phyloP scores from a whole-genome alignment of 768 basidiomycete species.

The Mycena venus region DNA sequence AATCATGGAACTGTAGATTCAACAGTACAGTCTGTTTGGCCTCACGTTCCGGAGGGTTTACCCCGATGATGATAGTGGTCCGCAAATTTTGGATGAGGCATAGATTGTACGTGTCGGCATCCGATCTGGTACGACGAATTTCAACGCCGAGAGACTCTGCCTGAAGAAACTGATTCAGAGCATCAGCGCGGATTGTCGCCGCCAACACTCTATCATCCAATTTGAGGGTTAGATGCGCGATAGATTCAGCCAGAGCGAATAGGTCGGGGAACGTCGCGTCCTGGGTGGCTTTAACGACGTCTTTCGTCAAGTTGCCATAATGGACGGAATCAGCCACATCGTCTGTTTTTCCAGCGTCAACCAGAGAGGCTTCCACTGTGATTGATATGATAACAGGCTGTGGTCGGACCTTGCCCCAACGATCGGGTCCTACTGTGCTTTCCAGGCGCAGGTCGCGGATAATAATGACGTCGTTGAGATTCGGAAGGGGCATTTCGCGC shows the following conservation, averaged over 20 bases:
- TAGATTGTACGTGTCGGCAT: background rate
- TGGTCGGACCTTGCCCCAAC: conserved; percentile 60
- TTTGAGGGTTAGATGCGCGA: conserved; percentile 40
- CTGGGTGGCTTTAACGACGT: conserved; percentile 49
- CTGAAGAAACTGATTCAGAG: conserved; percentile 23
- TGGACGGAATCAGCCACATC: conserved; percentile 70
- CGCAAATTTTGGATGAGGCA: conserved; percentile 57
- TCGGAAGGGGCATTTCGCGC: conserved; percentile 6
- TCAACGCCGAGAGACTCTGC: conserved; percentile 18
- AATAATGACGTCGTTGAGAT: conserved; percentile 7
- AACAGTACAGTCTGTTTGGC: conserved; percentile 74
- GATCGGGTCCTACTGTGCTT: conserved; percentile 54
- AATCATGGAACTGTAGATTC: conserved; percentile 62
- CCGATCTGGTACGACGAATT: conserved; percentile 11
- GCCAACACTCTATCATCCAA: conserved; percentile 11
- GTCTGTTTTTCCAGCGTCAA: conserved; percentile 61
- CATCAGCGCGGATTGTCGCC: background rate
- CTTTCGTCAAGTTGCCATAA: conserved; percentile 74
- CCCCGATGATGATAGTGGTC: conserved; percentile 73
- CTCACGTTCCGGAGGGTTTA: conserved; percentile 77
- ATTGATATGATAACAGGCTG: conserved; percentile 70
- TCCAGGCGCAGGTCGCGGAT: conserved; percentile 12
- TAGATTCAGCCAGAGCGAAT: conserved; percentile 49
- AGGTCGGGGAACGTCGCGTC: conserved; percentile 43
- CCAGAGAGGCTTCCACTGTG: conserved; percentile 56